phyloP scores from a whole-genome alignment of 345 rosid species.

The Boechera divaricarpa region DNA sequence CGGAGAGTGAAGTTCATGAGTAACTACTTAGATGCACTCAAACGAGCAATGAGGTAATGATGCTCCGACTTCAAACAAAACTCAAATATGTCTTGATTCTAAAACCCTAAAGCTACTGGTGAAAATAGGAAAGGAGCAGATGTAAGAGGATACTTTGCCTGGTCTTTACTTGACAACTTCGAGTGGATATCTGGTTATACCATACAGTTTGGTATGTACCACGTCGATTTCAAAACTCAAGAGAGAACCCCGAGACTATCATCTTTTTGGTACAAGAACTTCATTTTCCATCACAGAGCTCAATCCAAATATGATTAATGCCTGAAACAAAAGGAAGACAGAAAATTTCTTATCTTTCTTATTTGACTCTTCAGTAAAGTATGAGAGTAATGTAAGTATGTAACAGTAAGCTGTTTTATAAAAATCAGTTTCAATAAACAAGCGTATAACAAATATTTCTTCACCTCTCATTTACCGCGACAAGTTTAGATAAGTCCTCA shows the following conservation, averaged over 20 bases:
- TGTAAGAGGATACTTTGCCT: conserved; percentile 69
- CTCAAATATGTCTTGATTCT: background rate
- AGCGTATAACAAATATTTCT: background rate
- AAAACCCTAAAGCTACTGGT: conserved; percentile 6
- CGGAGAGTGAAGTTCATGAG: conserved; percentile 62
- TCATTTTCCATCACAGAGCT: conserved; percentile 49
- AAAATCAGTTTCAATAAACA: conserved; percentile 4
- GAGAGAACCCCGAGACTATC: conserved; percentile 68
- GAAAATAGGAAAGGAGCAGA: conserved; percentile 71
- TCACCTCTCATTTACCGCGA: conserved; percentile 12
- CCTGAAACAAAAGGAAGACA: conserved; percentile 16
- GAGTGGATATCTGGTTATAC: conserved; percentile 74
- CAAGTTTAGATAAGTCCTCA: conserved; percentile 2
- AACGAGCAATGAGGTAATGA: conserved; percentile 58
- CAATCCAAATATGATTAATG: conserved; percentile 28
- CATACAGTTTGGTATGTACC: conserved; percentile 62
- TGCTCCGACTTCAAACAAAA: background rate
- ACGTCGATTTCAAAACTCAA: conserved; percentile 58
- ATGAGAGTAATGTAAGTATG: background rate
- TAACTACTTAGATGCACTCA: conserved; percentile 53
- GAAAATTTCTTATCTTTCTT: background rate
- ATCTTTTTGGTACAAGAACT: conserved; percentile 64
- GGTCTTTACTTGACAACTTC: conserved; percentile 85
- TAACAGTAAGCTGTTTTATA: background rate
- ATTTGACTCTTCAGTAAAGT: background rate